Conservation (phyloP, 139 green algal species). For the Chlorella sp. region DNA sequence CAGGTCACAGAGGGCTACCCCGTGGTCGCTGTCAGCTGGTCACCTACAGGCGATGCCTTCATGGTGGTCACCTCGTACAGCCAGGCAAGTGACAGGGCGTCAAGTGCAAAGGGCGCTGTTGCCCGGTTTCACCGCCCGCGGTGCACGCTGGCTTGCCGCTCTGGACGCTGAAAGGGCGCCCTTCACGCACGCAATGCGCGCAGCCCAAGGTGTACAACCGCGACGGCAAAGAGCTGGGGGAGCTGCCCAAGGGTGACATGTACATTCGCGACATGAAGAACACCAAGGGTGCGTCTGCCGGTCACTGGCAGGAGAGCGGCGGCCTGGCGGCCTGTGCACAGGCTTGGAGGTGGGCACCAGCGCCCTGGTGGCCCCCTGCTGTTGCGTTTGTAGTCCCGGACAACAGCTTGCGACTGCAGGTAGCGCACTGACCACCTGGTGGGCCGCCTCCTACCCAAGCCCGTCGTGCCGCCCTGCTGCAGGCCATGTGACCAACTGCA, state of each 20-base stretch:
- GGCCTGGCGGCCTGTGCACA: too few relatives aligned
- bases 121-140: not conserved
- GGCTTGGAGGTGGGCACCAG: too few relatives aligned
- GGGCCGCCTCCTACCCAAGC: too few relatives aligned
- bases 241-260: conserved; percentile 93
- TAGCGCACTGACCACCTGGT: too few relatives aligned
- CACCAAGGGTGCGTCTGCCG: conserved; percentile 74
- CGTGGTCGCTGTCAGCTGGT: conserved; percentile 61
- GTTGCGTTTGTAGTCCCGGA: too few relatives aligned
- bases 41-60: conserved; percentile 82
- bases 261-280: conserved; percentile 95
- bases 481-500: conserved; percentile 83
- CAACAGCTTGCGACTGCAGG: too few relatives aligned
- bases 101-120: not conserved
- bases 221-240: conserved; percentile 78
- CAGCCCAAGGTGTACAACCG: conserved; percentile 84
- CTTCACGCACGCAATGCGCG: not conserved
- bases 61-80: conserved; percentile 69
- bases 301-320: too few relatives aligned
- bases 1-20: not conserved
- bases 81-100: conserved; percentile 12
- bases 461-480: not conserved
- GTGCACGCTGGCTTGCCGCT: not conserved
- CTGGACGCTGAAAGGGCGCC: not conserved
- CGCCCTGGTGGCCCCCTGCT: too few relatives aligned